Base-by-base conservation (phyloP, 352 stramenopile species). In the Globisporangium barbulae region DNA sequence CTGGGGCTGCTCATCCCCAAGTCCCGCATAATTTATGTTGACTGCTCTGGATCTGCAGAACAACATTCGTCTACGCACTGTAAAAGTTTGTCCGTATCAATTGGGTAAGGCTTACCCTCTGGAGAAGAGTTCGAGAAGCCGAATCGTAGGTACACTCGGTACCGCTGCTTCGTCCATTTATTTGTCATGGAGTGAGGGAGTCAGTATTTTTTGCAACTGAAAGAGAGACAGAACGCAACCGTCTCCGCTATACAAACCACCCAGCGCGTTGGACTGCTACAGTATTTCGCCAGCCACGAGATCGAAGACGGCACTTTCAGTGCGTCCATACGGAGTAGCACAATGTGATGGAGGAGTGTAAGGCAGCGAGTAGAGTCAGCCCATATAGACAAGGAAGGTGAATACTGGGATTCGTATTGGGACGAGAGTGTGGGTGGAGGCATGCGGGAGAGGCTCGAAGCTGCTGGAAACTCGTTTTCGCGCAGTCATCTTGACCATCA, bases 21-120 rank as follows among this genome's bases (percentile, higher is more conserved):
- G 50, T 57, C 50, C 50, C 30, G 44, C 50, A 57, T 57, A 56
- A 41, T 15, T n/a, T 17, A 25, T 28, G 50, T 42, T 28, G 50
- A 56, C 30, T 42, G 50, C 30, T 19, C 8, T 35, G 17, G 28
- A 55, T 55, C 39, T 28, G 49, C n/a, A 41, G 28, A 41, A 19
- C 33, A 17, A 13, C 49, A 17, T 41, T 55, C 49, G 49, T 55
- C 49, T 41, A 55, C 49, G 30, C 31, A 13, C 15, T 7, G 17
- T 25, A 19, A 10, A 37, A 54, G 21, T 21, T 53, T 30, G 19
- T 17, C 19, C 19, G 44, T 17, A 35, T 33, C 8, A 22, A 54
- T 9, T 13, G 6, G 49, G 49, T 55, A 55, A 55, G 49, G 49
- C 49, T n/a, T 13, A 22, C 12, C 6, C 30, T 37, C 12, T 30